Conservation (phyloP, 2,329 filamentous ascomycete species). For the Fusarium marasasianum region DNA sequence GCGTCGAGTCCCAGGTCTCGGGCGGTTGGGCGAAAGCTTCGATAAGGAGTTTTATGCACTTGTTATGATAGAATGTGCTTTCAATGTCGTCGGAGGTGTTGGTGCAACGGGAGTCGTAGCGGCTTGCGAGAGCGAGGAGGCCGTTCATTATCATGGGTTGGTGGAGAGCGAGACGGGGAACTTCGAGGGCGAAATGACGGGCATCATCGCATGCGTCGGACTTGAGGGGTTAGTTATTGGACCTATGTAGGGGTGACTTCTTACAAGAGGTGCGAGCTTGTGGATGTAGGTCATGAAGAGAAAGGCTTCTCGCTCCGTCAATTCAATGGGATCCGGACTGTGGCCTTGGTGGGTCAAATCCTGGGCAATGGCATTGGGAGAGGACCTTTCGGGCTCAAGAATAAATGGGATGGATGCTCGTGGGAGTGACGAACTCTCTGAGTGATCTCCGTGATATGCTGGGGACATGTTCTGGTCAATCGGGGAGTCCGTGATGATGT, state of each 20-base stretch:
- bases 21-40: not conserved
- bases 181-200: slow-evolving; percentile 3
- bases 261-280: not conserved
- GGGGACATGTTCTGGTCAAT: not conserved
- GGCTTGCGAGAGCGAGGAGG: not conserved
- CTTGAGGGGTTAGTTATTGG: no score
- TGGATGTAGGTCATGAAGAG: slow-evolving; percentile 11
- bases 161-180: not conserved
- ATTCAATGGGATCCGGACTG: not conserved
- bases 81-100: not conserved
- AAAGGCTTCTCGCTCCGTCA: not conserved
- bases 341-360: rapidly evolving
- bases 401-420: not conserved
- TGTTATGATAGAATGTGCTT: slow-evolving; percentile 7
- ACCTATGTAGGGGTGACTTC: no score
- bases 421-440: not conserved
- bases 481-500: not conserved
- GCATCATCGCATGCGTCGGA: not conserved
- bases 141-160: slow-evolving; percentile 11
- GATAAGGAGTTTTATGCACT: not conserved
- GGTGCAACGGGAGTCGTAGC: not conserved
- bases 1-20: not conserved
- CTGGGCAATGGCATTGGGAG: rapidly evolving
- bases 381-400: rapidly evolving
- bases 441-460: not conserved